Base-by-base conservation (phyloP, 2,329 filamentous ascomycete species). In the Nemania diffusa region DNA sequence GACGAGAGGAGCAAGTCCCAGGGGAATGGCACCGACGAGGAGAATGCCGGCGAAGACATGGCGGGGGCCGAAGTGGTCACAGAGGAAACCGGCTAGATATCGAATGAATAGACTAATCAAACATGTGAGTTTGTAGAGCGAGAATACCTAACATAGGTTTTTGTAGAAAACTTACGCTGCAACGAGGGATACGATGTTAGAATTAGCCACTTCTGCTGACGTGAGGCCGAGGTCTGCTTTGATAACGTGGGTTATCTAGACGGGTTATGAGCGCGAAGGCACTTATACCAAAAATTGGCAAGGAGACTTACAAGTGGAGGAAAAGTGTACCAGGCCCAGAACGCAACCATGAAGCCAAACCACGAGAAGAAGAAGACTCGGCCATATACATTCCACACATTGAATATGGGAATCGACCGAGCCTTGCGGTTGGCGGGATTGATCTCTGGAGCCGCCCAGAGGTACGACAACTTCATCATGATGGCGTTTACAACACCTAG, bases 281-380 rank as follows among this genome's bases (percentile, higher is more conserved):
- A 29, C 40, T 58, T 52, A 27, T 37, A 70, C 64, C 3, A 8
- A 52, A 40, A 27, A 51, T 61, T 27, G 3, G 6, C 1, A 22
- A 15, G 3, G 34, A 42, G 42, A 79, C 86, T 81, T 84, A 93
- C 90, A 77, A 96, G 82, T 72, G 94, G 94, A 71, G 94, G 92
- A 79, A 97, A 97, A 1, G 94, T 92, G 82, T 97, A 97, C 92
- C 92, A 97, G 11, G 92, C 94, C 86, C 93, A 92, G 80, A 97
- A 97, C 7, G 89, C 90, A 65, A 92, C 87, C 83, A 92, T 77
- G 46, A 78, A 78, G 1, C 75, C 75, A 65, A 74, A 78, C 76
- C 90, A 91, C 0, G 76, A 75, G 81, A 97, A 97, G 83, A 94
- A 93, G 80, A 97, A 97, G 0, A 96, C 93, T 6, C 93, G 87